These are phyloP conservation scores for Ehretia macrophylla DNA, from an alignment of 257 asterid genomes.

Conservation along the genomic window DNA sequence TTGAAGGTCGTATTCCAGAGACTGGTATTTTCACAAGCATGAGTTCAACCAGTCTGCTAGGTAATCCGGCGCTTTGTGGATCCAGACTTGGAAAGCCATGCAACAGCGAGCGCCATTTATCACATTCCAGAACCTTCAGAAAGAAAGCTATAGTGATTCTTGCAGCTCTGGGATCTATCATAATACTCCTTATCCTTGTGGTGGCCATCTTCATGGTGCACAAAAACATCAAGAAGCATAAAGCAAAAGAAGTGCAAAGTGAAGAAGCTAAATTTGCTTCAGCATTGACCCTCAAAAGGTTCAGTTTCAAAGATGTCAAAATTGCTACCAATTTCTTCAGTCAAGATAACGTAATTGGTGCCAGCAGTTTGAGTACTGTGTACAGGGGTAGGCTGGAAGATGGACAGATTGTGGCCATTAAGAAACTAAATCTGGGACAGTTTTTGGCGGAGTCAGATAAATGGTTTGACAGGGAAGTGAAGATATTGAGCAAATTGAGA, in stretches of 20 bases:
- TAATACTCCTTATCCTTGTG: constrained; percentile 29
- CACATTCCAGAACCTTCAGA: constrained; percentile 15
- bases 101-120: constrained; percentile 4
- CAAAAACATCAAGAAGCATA: constrained; percentile 20
- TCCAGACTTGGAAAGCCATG: constrained; percentile 29
- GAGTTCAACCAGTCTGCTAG: constrained; percentile 30
- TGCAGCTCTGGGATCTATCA: constrained; percentile 31
- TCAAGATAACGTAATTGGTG: constrained; percentile 57
- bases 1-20: constrained; percentile 60
- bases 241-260: constrained; percentile 8
- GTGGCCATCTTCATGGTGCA: constrained; percentile 15
- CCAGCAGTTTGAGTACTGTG: constrained; percentile 69
- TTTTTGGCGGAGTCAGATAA: constrained; percentile 58
- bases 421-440: constrained; percentile 51
- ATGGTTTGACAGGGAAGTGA: constrained; percentile 66
- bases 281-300: constrained; percentile 46
- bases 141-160: constrained; percentile 32
- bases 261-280: constrained; percentile 24
- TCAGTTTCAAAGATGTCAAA: constrained; percentile 38
- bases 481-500: constrained; percentile 50
- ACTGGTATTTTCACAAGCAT: constrained; percentile 37
- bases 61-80: constrained; percentile 69
- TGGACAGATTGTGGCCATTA: constrained; percentile 54
- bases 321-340: constrained; percentile 55
- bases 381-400: constrained; percentile 52